A percentile compares a stretch with the other conserved stretches of the same genome.
phyloP scores from a whole-genome alignment of 345 rosid genomes.

The Populus tremula region DNA sequence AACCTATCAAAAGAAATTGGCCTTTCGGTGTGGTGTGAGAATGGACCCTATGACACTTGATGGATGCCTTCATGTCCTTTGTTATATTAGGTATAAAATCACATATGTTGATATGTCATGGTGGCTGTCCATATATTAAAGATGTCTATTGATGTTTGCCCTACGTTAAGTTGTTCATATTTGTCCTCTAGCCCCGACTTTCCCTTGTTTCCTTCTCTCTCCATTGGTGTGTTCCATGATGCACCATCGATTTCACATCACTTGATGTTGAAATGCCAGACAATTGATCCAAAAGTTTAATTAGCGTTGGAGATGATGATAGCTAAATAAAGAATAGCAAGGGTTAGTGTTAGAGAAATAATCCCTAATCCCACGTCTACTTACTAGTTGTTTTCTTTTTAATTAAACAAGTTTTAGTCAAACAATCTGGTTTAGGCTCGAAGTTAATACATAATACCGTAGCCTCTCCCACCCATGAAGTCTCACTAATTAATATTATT shows the following conservation, averaged over 20 bases:
- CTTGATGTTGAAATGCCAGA: background rate
- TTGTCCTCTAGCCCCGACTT: background rate
- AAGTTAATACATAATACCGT: no score
- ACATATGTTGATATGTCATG: background rate
- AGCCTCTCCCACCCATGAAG: background rate
- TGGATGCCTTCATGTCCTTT: background rate
- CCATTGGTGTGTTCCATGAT: background rate
- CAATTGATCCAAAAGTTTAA: background rate
- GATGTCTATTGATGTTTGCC: background rate
- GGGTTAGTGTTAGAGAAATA: no score
- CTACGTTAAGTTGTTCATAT: background rate
- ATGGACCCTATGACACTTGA: background rate
- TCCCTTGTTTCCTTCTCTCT: background rate
- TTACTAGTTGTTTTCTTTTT: no score
- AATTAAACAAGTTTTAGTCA: background rate
- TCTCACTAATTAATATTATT: background rate
- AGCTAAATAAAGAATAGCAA: no score
- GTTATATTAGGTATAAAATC: background rate
- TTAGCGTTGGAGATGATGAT: background rate
- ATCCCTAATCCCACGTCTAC: no score
- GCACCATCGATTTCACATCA: background rate
- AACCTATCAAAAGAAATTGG: background rate
- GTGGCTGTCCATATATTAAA: background rate
- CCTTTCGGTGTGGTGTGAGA: background rate
- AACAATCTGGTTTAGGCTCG: background rate